These are phyloP conservation scores for Pestalotiopsis sp. DNA, from an alignment of 2,329 filamentous ascomycete genomes.

Conservation along the genomic window DNA sequence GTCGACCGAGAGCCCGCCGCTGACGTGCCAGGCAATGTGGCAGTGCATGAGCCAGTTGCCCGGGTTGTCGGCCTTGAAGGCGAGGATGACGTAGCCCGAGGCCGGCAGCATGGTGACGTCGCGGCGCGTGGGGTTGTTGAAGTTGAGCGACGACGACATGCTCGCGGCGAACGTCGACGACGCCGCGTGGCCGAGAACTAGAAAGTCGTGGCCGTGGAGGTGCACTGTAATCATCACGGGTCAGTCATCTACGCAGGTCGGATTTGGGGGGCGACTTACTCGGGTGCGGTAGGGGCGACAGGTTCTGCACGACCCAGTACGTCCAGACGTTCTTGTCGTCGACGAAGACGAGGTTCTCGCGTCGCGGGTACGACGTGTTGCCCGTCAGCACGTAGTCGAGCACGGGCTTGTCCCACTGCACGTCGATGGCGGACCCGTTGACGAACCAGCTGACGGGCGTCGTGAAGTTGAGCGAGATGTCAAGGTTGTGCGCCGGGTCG, in stretches of 20 bases:
- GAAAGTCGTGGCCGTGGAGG: conserved; percentile 34
- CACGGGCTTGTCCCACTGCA: conserved; percentile 32
- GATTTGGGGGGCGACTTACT: conserved; percentile 1
- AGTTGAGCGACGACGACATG: conserved; percentile 29
- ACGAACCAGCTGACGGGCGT: conserved; percentile 16
- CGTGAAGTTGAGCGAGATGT: conserved; percentile 7
- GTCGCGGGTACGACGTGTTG: conserved; percentile 19
- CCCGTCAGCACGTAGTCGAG: conserved; percentile 26
- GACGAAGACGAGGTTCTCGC: conserved; percentile 20
- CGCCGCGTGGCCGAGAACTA: conserved; percentile 25
- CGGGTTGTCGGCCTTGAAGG: conserved; percentile 51
- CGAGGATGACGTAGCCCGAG: conserved; percentile 46
- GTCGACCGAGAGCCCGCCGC: conserved; percentile 49
- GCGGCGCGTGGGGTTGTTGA: conserved; percentile 43
- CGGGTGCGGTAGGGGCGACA: conserved; percentile 23
- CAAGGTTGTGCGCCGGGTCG: conserved; percentile 1
- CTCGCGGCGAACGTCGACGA: conserved; percentile 24
- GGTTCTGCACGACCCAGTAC: conserved; percentile 26
- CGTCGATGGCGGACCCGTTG: conserved; percentile 20
- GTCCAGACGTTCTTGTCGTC: conserved; percentile 20
- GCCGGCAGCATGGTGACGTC: conserved; percentile 46
- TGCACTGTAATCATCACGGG: conserved; percentile 16
- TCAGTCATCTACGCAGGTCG: too few species aligned
- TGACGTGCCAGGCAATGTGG: conserved; percentile 51
- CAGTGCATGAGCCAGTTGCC: conserved; percentile 50